phyloP scores from a whole-genome alignment of 2,329 filamentous ascomycete species.

The Dendrostoma leiphaemia region DNA sequence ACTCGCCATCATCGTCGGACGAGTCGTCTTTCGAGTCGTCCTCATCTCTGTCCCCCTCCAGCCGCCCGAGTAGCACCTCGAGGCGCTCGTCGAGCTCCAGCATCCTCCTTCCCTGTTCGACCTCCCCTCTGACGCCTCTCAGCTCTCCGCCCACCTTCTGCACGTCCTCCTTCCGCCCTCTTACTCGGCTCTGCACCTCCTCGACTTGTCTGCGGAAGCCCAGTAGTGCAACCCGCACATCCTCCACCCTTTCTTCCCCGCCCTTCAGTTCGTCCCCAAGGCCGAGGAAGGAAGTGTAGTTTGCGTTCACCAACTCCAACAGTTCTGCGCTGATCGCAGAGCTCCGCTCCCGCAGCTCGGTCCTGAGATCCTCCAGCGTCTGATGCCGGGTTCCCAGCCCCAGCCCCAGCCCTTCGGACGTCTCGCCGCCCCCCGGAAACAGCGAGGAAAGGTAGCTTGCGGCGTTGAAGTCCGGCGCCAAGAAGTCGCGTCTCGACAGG shows the following conservation, averaged over 20 bases:
- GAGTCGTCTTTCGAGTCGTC: conserved; percentile 31
- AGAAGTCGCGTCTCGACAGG: conserved; percentile 79
- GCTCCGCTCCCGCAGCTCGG: conserved; percentile 79
- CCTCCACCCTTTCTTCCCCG: conserved; percentile 88
- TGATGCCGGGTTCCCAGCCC: conserved; percentile 64
- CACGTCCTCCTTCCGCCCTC: conserved; percentile 62
- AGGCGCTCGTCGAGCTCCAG: conserved; percentile 66
- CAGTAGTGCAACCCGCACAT: conserved; percentile 81
- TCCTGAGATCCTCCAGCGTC: conserved; percentile 87
- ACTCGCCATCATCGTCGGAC: conserved; percentile 28
- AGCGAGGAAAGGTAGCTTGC: conserved; percentile 68
- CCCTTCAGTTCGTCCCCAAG: conserved; percentile 79
- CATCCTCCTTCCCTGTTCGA: conserved; percentile 61
- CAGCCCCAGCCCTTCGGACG: not conserved
- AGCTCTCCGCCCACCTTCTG: conserved; percentile 64
- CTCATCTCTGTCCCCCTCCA: conserved; percentile 34
- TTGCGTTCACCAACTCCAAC: conserved; percentile 89
- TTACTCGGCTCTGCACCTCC: conserved; percentile 66
- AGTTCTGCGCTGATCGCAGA: conserved; percentile 81
- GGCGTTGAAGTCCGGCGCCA: conserved; percentile 74
- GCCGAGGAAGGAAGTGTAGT: conserved; percentile 88
- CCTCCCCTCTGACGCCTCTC: conserved; percentile 57
- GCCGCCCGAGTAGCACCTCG: conserved; percentile 58
- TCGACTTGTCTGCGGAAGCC: conserved; percentile 83
- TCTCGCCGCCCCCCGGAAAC: conserved; percentile 27